Percentiles rank a stretch among this genome's conserved stretches.
Conservation (phyloP, 2,329 filamentous ascomycete genomes). For the Fusarium compactum region DNA sequence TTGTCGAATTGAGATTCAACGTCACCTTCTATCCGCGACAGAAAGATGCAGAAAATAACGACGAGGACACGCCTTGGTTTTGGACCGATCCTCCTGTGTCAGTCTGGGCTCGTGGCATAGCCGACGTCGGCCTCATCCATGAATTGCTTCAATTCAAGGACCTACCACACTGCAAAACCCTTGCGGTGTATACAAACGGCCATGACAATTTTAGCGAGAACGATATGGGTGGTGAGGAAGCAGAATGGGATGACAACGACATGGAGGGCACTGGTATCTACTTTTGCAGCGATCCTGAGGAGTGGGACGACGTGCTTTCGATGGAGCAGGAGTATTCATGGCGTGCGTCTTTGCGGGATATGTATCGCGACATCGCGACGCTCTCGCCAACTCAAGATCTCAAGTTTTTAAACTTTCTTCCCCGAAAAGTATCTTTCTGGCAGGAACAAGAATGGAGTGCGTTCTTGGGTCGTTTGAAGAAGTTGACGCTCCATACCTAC, state of each 20-base stretch:
- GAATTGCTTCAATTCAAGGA: conserved; percentile 6
- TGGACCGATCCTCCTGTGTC: conserved; percentile 1
- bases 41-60: background rate
- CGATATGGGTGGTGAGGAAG: background rate
- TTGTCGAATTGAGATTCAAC: background rate
- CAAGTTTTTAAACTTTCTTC: conserved; percentile 5
- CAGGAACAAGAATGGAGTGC: background rate
- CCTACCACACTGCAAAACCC: background rate
- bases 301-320: background rate
- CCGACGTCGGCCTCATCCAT: background rate
- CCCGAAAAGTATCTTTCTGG: background rate
- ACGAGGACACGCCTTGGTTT: background rate
- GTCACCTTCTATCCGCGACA: background rate
- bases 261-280: background rate
- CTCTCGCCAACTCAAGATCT: background rate
- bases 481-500: conserved; percentile 11
- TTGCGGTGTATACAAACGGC: background rate
- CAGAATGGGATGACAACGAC: conserved; percentile 12
- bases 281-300: conserved; percentile 6
- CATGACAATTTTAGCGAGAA: background rate
- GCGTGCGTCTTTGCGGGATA: background rate
- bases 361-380: conserved; percentile 8
- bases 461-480: conserved; percentile 4
- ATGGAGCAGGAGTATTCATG: conserved; percentile 4
- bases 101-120: conserved; percentile 13